Percentiles rank a stretch among this genome's conserved stretches.
Conservation (phyloP, 2,329 filamentous ascomycete genomes). For the Bipolaris oryzae region DNA sequence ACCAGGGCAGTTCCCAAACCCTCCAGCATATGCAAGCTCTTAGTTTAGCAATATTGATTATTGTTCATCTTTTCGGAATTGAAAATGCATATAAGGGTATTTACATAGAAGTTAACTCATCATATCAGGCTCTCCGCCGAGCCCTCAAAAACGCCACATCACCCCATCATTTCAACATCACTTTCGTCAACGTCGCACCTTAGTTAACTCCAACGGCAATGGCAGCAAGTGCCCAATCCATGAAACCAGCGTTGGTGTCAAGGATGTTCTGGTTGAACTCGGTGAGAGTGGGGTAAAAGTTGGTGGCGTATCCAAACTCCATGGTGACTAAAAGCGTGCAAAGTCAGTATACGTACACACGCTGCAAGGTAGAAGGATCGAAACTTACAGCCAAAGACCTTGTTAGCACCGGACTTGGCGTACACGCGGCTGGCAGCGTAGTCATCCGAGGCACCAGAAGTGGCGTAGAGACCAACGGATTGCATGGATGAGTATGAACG, state of each 20-base stretch:
- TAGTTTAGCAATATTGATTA: neutral
- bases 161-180: neutral
- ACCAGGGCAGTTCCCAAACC: neutral
- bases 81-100: neutral
- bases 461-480: slow-evolving; percentile 48
- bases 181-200: neutral
- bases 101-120: neutral
- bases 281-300: slow-evolving; percentile 50
- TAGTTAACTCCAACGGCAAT: slow-evolving; percentile 39
- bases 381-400: slow-evolving; percentile 50
- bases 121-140: neutral
- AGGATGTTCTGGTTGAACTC: slow-evolving; percentile 51
- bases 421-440: slow-evolving; percentile 49
- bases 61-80: neutral
- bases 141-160: neutral
- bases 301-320: slow-evolving; percentile 43
- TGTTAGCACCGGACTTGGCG: slow-evolving; percentile 44
- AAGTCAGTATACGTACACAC: neutral
- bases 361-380: slow-evolving; percentile 20
- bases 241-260: slow-evolving; percentile 51
- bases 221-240: slow-evolving; percentile 49
- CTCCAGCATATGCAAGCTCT: neutral
- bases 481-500: slow-evolving; percentile 42
- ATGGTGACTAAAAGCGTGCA: slow-evolving; percentile 5
- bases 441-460: slow-evolving; percentile 48